phyloP scores from a whole-genome alignment of 129 eudicot genomes.

The Flaveria brownii region DNA sequence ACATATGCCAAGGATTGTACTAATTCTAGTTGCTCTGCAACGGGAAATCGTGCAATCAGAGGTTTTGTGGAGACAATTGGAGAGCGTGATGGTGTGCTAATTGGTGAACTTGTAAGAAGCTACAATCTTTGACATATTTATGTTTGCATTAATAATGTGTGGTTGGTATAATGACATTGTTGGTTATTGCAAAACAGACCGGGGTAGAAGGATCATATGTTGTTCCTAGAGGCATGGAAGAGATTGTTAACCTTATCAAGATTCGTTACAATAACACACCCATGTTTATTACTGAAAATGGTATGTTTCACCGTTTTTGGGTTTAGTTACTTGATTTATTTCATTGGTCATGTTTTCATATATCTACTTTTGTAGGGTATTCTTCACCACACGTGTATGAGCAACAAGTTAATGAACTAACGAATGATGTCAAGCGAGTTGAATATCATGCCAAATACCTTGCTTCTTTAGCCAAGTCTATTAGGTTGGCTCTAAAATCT shows the following conservation, averaged over 20 bases:
- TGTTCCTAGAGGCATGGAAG: constrained; percentile 79
- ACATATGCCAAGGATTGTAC: constrained; percentile 60
- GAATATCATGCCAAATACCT: constrained; percentile 57
- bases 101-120: constrained; percentile 61
- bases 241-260: constrained; percentile 48
- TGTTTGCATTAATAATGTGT: background rate
- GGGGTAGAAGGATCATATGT: constrained; percentile 43
- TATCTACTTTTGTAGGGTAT: constrained; percentile 45
- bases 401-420: constrained; percentile 22
- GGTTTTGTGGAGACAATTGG: constrained; percentile 40
- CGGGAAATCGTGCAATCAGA: constrained; percentile 41
- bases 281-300: constrained; percentile 72
- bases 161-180: background rate
- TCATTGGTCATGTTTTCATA: background rate
- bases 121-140: background rate
- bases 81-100: constrained; percentile 56
- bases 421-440: constrained; percentile 56
- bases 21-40: constrained; percentile 39
- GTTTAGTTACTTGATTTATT: background rate
- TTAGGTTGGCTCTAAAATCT: constrained; percentile 45
- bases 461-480: constrained; percentile 37
- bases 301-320: constrained; percentile 31
- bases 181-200: constrained; percentile 36
- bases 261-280: constrained; percentile 60
- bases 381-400: constrained; percentile 33